These are phyloP conservation scores for Isoetes taiwanensis DNA, from an alignment of 75 land plant genomes.

Conservation along the genomic window DNA sequence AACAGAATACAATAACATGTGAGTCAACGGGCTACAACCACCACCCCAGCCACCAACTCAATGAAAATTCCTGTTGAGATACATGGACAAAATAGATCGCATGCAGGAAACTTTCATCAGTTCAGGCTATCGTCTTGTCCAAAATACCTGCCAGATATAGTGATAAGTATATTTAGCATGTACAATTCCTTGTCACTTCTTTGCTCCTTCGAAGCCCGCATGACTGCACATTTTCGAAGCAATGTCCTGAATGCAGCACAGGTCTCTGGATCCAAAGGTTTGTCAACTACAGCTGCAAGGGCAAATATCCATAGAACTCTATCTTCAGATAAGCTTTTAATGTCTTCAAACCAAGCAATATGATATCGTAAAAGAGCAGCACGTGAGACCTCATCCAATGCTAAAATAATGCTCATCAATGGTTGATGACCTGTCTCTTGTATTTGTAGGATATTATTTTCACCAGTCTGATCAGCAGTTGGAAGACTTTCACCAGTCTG, in stretches of 20 bases:
- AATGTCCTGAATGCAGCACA: constrained; percentile 60
- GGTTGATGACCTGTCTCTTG: too few relatives aligned
- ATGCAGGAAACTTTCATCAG: too few relatives aligned
- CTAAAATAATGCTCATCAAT: constrained; percentile 24
- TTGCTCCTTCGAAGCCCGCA: constrained; percentile 36
- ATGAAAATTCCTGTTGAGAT: too few relatives aligned
- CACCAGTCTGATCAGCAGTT: too few relatives aligned
- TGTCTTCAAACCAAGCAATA: constrained; percentile 36
- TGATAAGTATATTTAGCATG: constrained; percentile 69
- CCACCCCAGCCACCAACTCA: too few relatives aligned
- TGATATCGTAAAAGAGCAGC: constrained; percentile 42
- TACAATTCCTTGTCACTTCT: constrained; percentile 53
- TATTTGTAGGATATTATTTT: too few relatives aligned
- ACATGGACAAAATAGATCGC: too few relatives aligned
- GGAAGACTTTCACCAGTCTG: too few relatives aligned
- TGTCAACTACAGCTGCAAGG: constrained; percentile 58
- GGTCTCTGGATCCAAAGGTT: constrained; percentile 68
- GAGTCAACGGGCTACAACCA: too few relatives aligned
- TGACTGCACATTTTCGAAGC: too few relatives aligned
- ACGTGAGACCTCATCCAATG: constrained; percentile 57
- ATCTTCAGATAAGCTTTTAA: constrained; percentile 23
- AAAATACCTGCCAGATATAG: constrained; percentile 11
- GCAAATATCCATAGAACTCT: constrained; percentile 76
- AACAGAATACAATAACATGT: too few relatives aligned
- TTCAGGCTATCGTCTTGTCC: too few relatives aligned